Evolutionary conservation across 192 early-diverging fungal species (phyloP).

Genomic region (Coemansia sp.): DNA sequence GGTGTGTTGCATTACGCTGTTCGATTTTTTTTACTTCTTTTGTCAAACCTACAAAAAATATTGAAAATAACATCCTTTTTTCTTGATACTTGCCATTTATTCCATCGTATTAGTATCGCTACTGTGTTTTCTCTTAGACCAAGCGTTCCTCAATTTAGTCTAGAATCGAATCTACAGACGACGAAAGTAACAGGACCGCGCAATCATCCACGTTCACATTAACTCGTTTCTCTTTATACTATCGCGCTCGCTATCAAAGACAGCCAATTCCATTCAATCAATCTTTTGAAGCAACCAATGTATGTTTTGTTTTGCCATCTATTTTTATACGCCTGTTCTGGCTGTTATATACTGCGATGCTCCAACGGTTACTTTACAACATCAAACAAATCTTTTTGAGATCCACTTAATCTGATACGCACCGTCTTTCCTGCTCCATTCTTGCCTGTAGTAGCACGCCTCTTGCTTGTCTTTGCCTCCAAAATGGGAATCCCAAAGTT

Average conservation of each 20-base stretch:
- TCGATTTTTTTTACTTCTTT: too few relatives aligned
- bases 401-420: background rate
- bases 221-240: background rate
- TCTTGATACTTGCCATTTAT: too few relatives aligned
- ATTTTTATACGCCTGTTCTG: background rate
- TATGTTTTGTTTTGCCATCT: background rate
- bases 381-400: background rate
- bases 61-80: too few relatives aligned
- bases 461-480: background rate
- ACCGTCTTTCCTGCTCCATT: background rate
- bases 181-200: background rate
- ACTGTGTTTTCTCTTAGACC: too few relatives aligned
- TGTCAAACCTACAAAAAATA: too few relatives aligned
- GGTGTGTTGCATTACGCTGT: too few relatives aligned
- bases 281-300: background rate
- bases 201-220: background rate
- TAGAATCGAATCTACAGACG: too few relatives aligned
- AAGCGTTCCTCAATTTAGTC: too few relatives aligned
- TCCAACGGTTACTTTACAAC: background rate
- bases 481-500: slow-evolving; percentile 89
- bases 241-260: background rate
- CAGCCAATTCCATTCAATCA: background rate
- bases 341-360: background rate
- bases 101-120: too few relatives aligned
- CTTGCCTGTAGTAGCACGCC: background rate